Base-by-base conservation (phyloP, 169 alveolate genomes). In the Babesia bigemina region DNA sequence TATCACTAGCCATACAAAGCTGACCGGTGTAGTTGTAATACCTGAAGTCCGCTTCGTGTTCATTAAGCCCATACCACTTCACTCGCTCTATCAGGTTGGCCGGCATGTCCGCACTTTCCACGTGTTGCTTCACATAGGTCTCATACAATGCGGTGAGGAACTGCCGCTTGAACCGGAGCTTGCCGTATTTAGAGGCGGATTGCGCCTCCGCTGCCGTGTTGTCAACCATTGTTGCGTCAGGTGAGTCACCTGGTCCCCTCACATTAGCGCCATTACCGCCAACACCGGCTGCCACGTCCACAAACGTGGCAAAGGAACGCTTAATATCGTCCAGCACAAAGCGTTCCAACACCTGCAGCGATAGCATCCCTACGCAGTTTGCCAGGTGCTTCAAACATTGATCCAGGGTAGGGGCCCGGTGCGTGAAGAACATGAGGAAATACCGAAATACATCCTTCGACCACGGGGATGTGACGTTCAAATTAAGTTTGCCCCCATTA, bases 51-150 rank as follows among this genome's bases (percentile, higher is more conserved):
- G 13, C 42, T 14, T 19, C 56, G 44, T 72, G 60, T 39, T 72
- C 66, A 3, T 61, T 49, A 39, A 81, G 71, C 39, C 76, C 88
- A 0, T 57, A 28, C 76, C 79, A 63, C n/a, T 49, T 4, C 4
- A 81, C 63, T 16, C 84, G 33, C 19, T 29, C 39, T 59, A 63
- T 19, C 24, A 59, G 39, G 53, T 81, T 79, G 10, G 42, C 45
- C 0, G 84, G 84, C 1, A 72, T 19, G 33, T 73, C 88, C 21
- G 81, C 88, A 17, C 17, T 22, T 22, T 73, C 85, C 28, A 62
- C 48, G 56, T 21, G 59, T 24, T 61, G 79, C 55, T n/a, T 29
- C 21, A 81, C 44, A 52, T 69, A 81, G 28, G 69, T 72, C 45
- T 49, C 39, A 26, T 47, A 57, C 45, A 81, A 60, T 33, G 59